Conservation (phyloP, 441 rosid genomes). For the Mallotus repandus region DNA sequence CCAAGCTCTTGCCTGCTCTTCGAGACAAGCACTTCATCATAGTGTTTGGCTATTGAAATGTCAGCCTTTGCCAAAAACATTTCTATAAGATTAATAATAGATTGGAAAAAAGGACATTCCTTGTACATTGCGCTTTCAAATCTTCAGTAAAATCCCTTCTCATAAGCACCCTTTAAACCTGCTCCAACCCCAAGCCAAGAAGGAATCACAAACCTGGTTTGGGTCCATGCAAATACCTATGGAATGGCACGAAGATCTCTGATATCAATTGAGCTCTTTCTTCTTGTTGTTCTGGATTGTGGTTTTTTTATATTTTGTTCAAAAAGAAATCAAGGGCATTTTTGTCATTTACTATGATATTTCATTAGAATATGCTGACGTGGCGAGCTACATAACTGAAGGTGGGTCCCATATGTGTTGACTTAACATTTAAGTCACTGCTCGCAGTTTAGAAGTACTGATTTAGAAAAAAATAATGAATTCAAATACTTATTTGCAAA, state of each 20-base stretch:
- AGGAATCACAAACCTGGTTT: slow-evolving; percentile 94
- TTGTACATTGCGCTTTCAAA: slow-evolving; percentile 78
- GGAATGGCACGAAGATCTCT: slow-evolving; percentile 96
- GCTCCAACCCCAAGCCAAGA: slow-evolving; percentile 97
- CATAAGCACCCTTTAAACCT: slow-evolving; percentile 79
- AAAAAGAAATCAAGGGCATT: too few relatives aligned
- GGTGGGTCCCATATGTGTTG: too few relatives aligned
- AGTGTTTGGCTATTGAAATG: slow-evolving; percentile 82
- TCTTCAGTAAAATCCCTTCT: slow-evolving; percentile 73
- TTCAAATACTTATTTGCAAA: too few relatives aligned
- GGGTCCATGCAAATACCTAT: slow-evolving; percentile 95
- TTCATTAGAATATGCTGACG: too few relatives aligned
- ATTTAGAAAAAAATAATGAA: too few relatives aligned
- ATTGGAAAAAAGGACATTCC: slow-evolving; percentile 98
- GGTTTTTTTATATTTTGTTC: too few relatives aligned
- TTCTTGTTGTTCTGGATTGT: too few relatives aligned
- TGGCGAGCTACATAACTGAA: too few relatives aligned
- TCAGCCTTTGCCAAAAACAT: slow-evolving; percentile 93
- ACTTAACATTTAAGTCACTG: too few relatives aligned
- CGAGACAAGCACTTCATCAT: slow-evolving; percentile 82
- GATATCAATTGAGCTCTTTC: slow-evolving; percentile 78
- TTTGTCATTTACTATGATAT: too few relatives aligned
- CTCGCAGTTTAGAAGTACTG: too few relatives aligned
- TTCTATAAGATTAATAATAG: slow-evolving; percentile 88
- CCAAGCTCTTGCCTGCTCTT: slow-evolving; percentile 66